These are phyloP conservation scores for Tetrapisispora namnaoensis DNA, from an alignment of 805 yeast species.

Conservation along the genomic window DNA sequence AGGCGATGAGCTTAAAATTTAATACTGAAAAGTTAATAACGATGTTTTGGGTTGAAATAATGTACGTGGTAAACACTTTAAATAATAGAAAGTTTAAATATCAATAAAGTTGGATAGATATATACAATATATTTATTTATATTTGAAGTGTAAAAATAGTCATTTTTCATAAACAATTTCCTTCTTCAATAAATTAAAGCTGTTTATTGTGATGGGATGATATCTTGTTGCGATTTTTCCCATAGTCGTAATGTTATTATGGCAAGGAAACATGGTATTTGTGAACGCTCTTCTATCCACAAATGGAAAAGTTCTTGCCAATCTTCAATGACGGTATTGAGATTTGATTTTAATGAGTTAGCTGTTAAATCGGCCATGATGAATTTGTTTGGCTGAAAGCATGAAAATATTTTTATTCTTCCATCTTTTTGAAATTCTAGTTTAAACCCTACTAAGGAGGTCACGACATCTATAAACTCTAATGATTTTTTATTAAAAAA, in stretches of 20 bases:
- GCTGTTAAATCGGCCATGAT: slow-evolving; percentile 48
- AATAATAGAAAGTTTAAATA: too few relatives aligned
- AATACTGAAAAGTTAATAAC: too few relatives aligned
- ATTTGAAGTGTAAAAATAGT: too few relatives aligned
- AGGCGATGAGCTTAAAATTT: too few relatives aligned
- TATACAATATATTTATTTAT: too few relatives aligned
- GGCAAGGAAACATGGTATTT: slow-evolving; percentile 69
- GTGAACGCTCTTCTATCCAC: slow-evolving; percentile 61
- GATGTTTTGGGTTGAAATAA: too few relatives aligned
- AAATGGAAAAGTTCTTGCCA: slow-evolving; percentile 46
- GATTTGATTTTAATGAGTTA: slow-evolving; percentile 43
- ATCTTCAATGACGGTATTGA: slow-evolving; percentile 23
- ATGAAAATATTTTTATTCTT: slow-evolving; percentile 45
- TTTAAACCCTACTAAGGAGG: slow-evolving; percentile 60
- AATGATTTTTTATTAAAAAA: slow-evolving; percentile 56
- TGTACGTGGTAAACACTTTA: too few relatives aligned
- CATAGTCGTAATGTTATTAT: slow-evolving; percentile 61
- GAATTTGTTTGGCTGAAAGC: slow-evolving; percentile 35
- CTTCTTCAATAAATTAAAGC: too few relatives aligned
- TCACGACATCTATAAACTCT: slow-evolving; percentile 60
- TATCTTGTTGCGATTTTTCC: slow-evolving; percentile 26
- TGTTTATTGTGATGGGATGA: neutral
- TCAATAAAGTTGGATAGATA: too few relatives aligned
- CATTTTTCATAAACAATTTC: too few relatives aligned
- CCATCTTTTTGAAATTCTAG: slow-evolving; percentile 55